phyloP scores from a whole-genome alignment of 345 rosid species.

The Bruguiera parviflora region DNA sequence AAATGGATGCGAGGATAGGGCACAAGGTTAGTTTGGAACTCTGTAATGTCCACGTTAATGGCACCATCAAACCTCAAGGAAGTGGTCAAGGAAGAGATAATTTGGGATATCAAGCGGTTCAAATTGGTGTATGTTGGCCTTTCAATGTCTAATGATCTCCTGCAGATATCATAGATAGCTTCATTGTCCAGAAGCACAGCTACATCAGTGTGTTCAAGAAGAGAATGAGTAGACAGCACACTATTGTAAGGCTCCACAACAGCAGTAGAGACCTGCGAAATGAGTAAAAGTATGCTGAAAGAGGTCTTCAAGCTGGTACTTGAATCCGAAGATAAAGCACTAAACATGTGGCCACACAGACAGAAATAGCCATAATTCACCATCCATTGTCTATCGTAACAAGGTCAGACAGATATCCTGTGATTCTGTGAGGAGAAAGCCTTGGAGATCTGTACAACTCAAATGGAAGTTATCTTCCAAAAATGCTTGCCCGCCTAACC shows the following conservation, averaged over 20 bases:
- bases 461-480: too few species aligned
- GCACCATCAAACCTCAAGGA: constrained; percentile 85
- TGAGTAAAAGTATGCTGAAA: background rate
- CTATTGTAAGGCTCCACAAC: constrained; percentile 86
- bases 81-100: constrained; percentile 70
- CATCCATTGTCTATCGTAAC: background rate
- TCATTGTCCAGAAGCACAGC: constrained; percentile 76
- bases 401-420: too few species aligned
- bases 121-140: constrained; percentile 72
- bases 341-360: background rate
- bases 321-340: background rate
- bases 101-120: constrained; percentile 73
- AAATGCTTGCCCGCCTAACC: too few species aligned
- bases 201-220: constrained; percentile 81
- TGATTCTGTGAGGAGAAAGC: background rate
- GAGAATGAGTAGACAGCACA: constrained; percentile 78
- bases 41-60: constrained; percentile 73
- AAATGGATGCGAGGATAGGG: constrained; percentile 85
- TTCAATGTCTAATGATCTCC: constrained; percentile 71
- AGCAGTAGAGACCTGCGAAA: constrained; percentile 72
- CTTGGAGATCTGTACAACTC: background rate
- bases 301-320: background rate
- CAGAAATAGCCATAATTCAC: background rate
- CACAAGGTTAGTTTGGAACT: constrained; percentile 80
- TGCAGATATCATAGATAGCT: constrained; percentile 80